phyloP scores from a whole-genome alignment of 2,329 filamentous ascomycete genomes.

The Coniochaeta sp. region DNA sequence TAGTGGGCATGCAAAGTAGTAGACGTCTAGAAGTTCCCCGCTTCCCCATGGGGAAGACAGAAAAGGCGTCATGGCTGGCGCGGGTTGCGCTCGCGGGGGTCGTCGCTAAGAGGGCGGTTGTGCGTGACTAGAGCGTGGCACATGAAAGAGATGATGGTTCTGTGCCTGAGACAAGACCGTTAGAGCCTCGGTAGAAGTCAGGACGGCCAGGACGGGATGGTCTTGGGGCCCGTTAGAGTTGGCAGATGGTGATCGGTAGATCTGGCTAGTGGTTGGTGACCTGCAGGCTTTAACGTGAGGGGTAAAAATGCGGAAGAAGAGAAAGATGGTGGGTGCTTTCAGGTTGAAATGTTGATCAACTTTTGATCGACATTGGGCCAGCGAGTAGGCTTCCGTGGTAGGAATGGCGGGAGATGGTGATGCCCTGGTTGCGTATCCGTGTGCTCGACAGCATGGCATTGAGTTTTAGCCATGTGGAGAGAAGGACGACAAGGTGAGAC shows the following conservation, averaged over 20 bases:
- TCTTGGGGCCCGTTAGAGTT: neutral
- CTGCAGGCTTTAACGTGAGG: neutral
- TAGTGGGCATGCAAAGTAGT: neutral
- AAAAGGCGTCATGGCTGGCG: neutral
- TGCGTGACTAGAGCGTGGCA: neutral
- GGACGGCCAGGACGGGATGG: neutral
- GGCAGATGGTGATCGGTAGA: slow-evolving; percentile 1
- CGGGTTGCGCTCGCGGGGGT: neutral
- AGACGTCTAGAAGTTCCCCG: neutral
- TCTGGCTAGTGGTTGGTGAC: neutral
- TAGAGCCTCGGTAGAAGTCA: neutral
- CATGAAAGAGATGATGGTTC: neutral
- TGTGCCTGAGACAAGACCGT: neutral
- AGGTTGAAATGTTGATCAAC: neutral
- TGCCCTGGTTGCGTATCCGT: neutral
- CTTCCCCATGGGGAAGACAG: slow-evolving; percentile 3
- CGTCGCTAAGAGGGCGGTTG: neutral
- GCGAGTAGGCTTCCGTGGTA: neutral
- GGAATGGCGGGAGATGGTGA: neutral
- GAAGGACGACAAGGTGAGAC: too few relatives aligned
- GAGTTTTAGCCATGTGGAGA: too few relatives aligned
- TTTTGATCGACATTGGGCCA: neutral
- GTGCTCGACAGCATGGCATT: neutral
- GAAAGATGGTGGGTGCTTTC: neutral
- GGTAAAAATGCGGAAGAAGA: neutral